Conservation (phyloP, 2,329 filamentous ascomycete species). For the Microcyclosporella mali region DNA sequence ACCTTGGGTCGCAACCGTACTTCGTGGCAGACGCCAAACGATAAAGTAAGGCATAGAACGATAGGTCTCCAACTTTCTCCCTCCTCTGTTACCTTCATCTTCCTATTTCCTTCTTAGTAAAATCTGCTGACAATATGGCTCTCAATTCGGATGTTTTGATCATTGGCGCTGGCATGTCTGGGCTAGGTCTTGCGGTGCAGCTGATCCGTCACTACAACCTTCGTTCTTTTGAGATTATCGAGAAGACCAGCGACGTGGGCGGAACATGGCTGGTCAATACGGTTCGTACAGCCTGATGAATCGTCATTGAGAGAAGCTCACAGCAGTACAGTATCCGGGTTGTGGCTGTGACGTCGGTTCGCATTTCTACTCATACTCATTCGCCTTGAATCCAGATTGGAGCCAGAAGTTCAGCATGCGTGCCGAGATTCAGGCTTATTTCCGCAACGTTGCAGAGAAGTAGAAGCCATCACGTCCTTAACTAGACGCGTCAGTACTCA, state of each 20-base stretch:
- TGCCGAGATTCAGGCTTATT: conserved; percentile 27
- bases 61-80: no score
- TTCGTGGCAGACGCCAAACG: no score
- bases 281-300: no score
- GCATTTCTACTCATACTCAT: conserved; percentile 31
- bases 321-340: conserved; percentile 23
- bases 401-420: conserved; percentile 24
- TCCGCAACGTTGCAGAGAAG: conserved; percentile 18
- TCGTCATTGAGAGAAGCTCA: no score
- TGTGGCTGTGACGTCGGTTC: conserved; percentile 35
- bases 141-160: conserved; percentile 44
- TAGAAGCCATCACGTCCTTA: conserved; percentile 5
- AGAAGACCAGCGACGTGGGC: conserved; percentile 28
- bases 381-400: conserved; percentile 30
- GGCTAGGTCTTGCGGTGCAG: conserved; percentile 43
- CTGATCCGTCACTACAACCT: conserved; percentile 37
- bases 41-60: no score
- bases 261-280: conserved; percentile 1
- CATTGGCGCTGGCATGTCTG: conserved; percentile 46
- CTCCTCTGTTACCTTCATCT: background rate
- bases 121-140: conserved; percentile 19
- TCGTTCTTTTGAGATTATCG: conserved; percentile 39
- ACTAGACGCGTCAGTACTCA: conserved; percentile 12
- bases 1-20: no score
- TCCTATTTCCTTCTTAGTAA: background rate